Base-by-base conservation (phyloP, 108 stramenopile species). In the Nitzschia putrida region DNA sequence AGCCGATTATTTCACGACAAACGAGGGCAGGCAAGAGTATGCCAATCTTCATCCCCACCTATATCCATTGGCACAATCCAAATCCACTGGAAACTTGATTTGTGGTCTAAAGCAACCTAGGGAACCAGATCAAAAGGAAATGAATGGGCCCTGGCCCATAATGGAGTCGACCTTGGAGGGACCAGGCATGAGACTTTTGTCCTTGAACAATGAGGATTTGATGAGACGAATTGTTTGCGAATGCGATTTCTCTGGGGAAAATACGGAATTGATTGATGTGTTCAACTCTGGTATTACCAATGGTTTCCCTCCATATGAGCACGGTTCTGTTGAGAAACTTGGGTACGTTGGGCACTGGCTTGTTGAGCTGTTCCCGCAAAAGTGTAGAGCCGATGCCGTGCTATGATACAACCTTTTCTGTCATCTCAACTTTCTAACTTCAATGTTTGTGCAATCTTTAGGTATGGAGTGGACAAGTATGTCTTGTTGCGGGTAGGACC, bases 391-490 rank as follows among this genome's bases (percentile, higher is more conserved):
- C 29, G 4, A 34, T 34, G 29, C 4, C 29, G 29, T 34, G 29
- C 29, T 34, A 4, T 34, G 29, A 4, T 34, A 4, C 29, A 34
- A 3, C 1, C 1, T 34, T 34, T 34, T 1, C 4, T 34, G 29
- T 3, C 4, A 34, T 34, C 29, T 34, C 4, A 4, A 34, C 29
- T 34, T 4, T 34, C 29, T 34, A 34, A 34, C 29, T 4, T 34
- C 3, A 34, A 4, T 3, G 4, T 34, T 3, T 34, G 29, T 34
- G 1, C 47, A 49, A 18, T 49, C n/a, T 8, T 34, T 12, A 78
- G 77, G 18, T 93, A 93, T 63, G 92, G 92, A 26, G 66, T 83
- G n/a, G 88, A 90, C 42, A 93, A 93, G 55, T 93, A 85, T 70
- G 79, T 85, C 7, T 64, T 93, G 16, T 67, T 93, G 7, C 78